Percentiles rank a stretch among this genome's conserved stretches.
phyloP scores from a whole-genome alignment of 371 early-diverging fungal genomes.

The Hamiltosporidium tvaerminnensis region DNA sequence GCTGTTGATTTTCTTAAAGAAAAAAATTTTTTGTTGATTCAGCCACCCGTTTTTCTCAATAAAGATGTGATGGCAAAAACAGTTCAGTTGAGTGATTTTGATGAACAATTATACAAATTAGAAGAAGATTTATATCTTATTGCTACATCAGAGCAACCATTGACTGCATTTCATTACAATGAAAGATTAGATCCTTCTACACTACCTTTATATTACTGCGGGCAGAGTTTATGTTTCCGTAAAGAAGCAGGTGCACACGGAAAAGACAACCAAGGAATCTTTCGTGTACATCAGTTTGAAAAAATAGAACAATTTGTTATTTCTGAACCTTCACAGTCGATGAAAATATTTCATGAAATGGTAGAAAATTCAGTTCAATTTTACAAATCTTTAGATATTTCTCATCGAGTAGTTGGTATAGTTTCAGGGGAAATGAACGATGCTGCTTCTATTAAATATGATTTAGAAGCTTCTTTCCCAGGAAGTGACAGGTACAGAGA shows the following conservation, averaged over 20 bases:
- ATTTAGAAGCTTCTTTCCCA: constrained; percentile 98
- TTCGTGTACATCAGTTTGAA: constrained; percentile 99
- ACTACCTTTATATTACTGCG: constrained; percentile 60
- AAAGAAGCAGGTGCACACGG: constrained; percentile 99
- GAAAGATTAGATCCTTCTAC: constrained; percentile 58
- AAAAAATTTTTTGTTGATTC: constrained; percentile 74
- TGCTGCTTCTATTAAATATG: constrained; percentile 97
- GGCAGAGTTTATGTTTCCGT: constrained; percentile 96
- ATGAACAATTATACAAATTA: constrained; percentile 87
- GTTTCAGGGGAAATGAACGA: constrained; percentile 94
- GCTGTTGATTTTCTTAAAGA: constrained; percentile 78
- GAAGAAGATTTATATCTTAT: constrained; percentile 88
- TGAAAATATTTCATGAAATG: constrained; percentile 93
- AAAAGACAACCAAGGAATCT: constrained; percentile 94
- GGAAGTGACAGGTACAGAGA: constrained; percentile 80
- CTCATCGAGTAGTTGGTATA: constrained; percentile 82
- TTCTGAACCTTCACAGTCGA: constrained; percentile 80
- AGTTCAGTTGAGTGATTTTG: constrained; percentile 90
- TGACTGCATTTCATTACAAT: constrained; percentile 78
- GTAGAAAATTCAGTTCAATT: constrained; percentile 76
- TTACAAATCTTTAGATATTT: constrained; percentile 69
- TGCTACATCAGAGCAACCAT: constrained; percentile 97
- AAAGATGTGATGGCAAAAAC: constrained; percentile 90
- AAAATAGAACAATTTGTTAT: constrained; percentile 98
- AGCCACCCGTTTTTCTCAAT: constrained; percentile 95